Evolutionary conservation across 805 yeast genomes (phyloP), one percentile per base, ranked within the genome.

Genomic region (Saturnispora dispora): DNA sequence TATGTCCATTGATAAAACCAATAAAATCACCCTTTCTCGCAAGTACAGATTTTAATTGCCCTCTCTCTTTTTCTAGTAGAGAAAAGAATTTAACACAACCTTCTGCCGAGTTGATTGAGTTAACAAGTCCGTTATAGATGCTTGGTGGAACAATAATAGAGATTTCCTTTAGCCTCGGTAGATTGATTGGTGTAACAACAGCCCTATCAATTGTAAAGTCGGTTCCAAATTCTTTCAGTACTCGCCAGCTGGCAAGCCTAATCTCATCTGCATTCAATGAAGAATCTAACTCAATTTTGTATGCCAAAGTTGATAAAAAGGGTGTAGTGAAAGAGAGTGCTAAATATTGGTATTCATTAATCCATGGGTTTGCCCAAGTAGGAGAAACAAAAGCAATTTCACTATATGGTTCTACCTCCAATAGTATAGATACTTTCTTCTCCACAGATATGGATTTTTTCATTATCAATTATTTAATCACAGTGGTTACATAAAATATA

Each of bases 141-240:
- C 73, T 71, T 1, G 69, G 67, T 5, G 78, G 79, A 6, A 77
- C 69, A 5, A 71, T 67, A 3, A 75, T 56, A 11, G 82, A 68
- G 10, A 63, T 58, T 5, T 60, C 61, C 0, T 71, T 68, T 25
- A 83, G 69, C 6, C 59, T 57, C 1, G 58, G 50, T 4, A 57
- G 27, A 20, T 60, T 63, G 3, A 76, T 62, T 2, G 72, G 63
- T 41, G 63, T 70, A 7, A 77, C 57, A 4, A 69, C 55, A 28
- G 75, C 71, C 3, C 61, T 56, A 30, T 69, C 71, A 23, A 78
- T 55, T 0, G 81, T 77, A 58, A 78, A 68, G 43, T 70, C 66
- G 22, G 64, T 60, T 2, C 69, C 70, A 47, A 66, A 70, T 13
- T 57, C 54, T 39, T 60, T 53, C 33, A 77, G 62, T 22, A 67